Evolutionary conservation across 345 rosid genomes (phyloP), one percentile per base, ranked within the genome.

Genomic region (Excoecaria agallocha): DNA sequence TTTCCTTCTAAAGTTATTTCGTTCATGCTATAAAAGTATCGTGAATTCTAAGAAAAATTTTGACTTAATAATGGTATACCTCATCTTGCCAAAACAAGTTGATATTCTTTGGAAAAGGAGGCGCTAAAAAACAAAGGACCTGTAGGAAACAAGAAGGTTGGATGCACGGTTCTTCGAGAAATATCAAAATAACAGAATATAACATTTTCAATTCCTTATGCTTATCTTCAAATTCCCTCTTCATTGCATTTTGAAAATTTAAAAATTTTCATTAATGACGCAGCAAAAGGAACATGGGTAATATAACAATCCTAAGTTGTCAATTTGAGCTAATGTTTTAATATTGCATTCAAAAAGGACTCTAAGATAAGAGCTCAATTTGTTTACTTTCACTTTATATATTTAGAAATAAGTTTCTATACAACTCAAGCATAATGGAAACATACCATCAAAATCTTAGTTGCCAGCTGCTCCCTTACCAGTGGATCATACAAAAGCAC

Each of bases 71-170:
- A 69, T 76, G 71, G 48, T 71, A 71, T 88, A 94, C 98, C 98
- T 94, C 98, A 81, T 94, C 98, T 82, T 94, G 97, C 98, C 98
- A 94, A 84, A 90, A 90, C 87, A 94, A 79, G 84, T 82, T 80
- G 78, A 86, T 87, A 78, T 92, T 92, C 86, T 80, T 94, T 30
- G 98, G 98, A 74, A 88, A 94, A 37, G 92, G 92, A 69, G 98
- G 93, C 64, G 98, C 90, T 87, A 94, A 80, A 84, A 86, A 86
- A 86, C 86, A 86, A 50, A 94, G 93, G 70, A 92, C 98, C 98
- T 94, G 87, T 78, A 85, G 66, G 77, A 17, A 41, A 66, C 77
- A 73, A 46, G 38, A 1, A 63, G 43, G 10, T 22, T 45, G 58
- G 48, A n/a, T 37, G 45, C 19, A 17, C 68, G n/a, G 30, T 79